Evolutionary conservation across 805 yeast species (phyloP).

Genomic region (Candida rishiriensis): DNA sequence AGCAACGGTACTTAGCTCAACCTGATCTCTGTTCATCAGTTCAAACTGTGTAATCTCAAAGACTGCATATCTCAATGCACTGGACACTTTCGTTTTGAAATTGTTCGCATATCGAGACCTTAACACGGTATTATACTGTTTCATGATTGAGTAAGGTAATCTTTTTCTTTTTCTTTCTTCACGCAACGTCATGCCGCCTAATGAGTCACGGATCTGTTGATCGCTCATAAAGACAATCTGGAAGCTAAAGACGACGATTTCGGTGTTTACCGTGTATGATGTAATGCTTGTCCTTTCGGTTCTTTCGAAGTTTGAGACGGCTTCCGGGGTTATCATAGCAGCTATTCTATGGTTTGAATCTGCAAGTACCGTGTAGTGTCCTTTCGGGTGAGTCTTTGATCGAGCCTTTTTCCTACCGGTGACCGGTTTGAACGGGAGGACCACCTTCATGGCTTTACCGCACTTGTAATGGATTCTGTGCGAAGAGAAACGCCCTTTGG

Average conservation of each 20-base stretch:
- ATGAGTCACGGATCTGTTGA: slow-evolving; percentile 5
- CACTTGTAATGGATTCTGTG: slow-evolving; percentile 1
- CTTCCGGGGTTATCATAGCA: slow-evolving; percentile 9
- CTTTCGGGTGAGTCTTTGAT: neutral
- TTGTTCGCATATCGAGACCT: neutral
- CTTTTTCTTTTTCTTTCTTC: too few relatives aligned
- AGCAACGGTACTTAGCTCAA: slow-evolving; percentile 9
- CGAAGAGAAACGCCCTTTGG: neutral
- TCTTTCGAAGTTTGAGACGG: slow-evolving; percentile 15
- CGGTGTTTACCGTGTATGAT: slow-evolving; percentile 10
- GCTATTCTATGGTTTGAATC: slow-evolving; percentile 16
- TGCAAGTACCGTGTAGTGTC: neutral
- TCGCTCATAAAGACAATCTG: slow-evolving; percentile 11
- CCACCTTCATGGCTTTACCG: slow-evolving; percentile 11
- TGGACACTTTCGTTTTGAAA: too few relatives aligned
- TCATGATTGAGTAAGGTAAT: too few relatives aligned
- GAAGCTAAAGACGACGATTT: slow-evolving; percentile 10
- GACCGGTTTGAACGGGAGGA: slow-evolving; percentile 9
- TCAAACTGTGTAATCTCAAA: slow-evolving; percentile 12
- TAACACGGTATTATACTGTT: too few relatives aligned
- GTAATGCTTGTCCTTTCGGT: slow-evolving; percentile 16
- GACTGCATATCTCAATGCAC: slow-evolving; percentile 11
- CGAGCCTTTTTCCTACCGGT: too few relatives aligned
- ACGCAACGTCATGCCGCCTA: slow-evolving; percentile 4
- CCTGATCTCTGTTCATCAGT: slow-evolving; percentile 19